A percentile compares a stretch with the other conserved stretches of the same genome.
Conservation (phyloP, 2,329 filamentous ascomycete species). For the Beauveria sp. region DNA sequence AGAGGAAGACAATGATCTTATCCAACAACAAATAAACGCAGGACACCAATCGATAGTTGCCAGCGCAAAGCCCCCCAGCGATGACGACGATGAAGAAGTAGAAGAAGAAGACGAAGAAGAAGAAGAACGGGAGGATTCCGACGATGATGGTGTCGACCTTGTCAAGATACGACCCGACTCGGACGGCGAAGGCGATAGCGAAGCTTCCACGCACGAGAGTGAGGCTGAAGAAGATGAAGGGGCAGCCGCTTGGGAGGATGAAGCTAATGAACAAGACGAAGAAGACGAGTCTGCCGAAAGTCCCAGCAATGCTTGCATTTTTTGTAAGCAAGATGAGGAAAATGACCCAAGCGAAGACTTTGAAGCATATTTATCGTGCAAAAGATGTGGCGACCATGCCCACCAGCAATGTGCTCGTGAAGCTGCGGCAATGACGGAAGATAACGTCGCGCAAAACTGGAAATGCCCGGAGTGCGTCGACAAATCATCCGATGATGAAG, state of each 20-base stretch:
- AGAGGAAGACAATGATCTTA: conserved; percentile 31
- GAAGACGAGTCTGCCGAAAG: conserved; percentile 32
- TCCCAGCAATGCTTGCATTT: conserved; percentile 52
- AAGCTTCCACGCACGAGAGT: conserved; percentile 30
- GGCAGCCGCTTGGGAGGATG: conserved; percentile 43
- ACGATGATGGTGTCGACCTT: conserved; percentile 48
- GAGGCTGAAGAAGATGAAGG: conserved; percentile 30
- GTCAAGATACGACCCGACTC: conserved; percentile 49
- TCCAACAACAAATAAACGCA: conserved; percentile 20
- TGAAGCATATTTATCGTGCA: conserved; percentile 70
- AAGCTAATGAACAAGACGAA: conserved; percentile 48
- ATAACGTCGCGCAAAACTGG: conserved; percentile 33
- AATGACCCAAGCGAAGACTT: conserved; percentile 75
- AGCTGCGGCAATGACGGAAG: conserved; percentile 3
- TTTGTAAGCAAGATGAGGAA: conserved; percentile 77
- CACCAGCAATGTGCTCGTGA: conserved; percentile 10
- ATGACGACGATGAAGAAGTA: conserved; percentile 19
- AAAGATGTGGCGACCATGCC: conserved; percentile 67
- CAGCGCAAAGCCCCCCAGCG: neutral
- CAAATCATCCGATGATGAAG: conserved; percentile 21
- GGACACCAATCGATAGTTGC: conserved; percentile 1
- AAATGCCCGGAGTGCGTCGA: conserved; percentile 43
- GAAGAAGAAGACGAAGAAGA: conserved; percentile 28
- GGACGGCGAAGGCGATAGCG: conserved; percentile 29
- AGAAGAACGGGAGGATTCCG: conserved; percentile 28